These are phyloP conservation scores for Yamadazyma ubonensis DNA, from an alignment of 805 yeast genomes.

Conservation along the genomic window DNA sequence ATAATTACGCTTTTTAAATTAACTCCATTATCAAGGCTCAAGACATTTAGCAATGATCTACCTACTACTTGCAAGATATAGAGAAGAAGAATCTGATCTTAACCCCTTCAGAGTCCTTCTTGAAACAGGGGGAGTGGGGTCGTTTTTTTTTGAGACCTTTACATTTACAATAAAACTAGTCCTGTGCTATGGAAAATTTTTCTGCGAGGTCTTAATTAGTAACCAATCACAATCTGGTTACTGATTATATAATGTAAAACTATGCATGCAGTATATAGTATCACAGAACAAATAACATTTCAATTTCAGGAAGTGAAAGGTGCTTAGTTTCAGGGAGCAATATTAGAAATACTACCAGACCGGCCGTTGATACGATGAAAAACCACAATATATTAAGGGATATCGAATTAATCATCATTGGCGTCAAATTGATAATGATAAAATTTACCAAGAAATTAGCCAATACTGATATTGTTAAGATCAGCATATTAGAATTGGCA, in stretches of 20 bases:
- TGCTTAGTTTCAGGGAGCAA: slow-evolving; percentile 15
- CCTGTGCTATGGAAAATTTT: neutral
- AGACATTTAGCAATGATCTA: no score
- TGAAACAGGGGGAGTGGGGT: no score
- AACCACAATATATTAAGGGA: slow-evolving; percentile 7
- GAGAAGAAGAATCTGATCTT: no score
- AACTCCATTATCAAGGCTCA: no score
- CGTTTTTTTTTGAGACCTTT: no score
- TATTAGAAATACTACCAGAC: slow-evolving; percentile 5
- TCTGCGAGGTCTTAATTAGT: no score
- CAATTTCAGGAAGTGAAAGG: slow-evolving; percentile 5
- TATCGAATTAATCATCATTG: slow-evolving; percentile 4
- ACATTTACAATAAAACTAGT: neutral
- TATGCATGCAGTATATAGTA: neutral
- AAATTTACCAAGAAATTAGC: slow-evolving; percentile 13
- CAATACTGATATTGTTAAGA: slow-evolving; percentile 13
- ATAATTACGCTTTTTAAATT: no score
- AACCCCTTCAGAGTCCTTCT: no score
- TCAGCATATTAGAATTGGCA: slow-evolving; percentile 22
- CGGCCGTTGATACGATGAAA: slow-evolving; percentile 9
- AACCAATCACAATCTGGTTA: neutral
- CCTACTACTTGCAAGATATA: no score
- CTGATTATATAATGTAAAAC: neutral
- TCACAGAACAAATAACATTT: slow-evolving; percentile 2
- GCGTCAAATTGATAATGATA: slow-evolving; percentile 11